Base-by-base conservation (phyloP, 352 stramenopile genomes). In the Phytophthora pini region DNA sequence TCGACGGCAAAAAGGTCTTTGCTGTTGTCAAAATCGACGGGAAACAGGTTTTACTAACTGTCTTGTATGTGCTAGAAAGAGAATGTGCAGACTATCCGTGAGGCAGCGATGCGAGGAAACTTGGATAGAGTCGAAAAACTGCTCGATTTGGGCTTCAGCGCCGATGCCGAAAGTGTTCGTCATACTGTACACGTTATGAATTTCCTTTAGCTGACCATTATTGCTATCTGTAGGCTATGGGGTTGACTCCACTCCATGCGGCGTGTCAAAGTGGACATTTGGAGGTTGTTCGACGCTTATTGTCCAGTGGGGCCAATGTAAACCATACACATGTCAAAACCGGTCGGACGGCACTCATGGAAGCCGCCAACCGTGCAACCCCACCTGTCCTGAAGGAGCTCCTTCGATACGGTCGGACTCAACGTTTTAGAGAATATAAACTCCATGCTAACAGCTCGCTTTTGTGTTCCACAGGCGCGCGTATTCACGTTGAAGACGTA, bases 51-150 rank as follows among this genome's bases (percentile, higher is more conserved):
- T 2, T 36, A 13, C 8, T 13, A 13, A 36, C 11, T 4, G 31
- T 36, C 9, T 36, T 34, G 29, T 11, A 36, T 13, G 31, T 26
- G 34, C 9, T 59, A 92, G 84, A 80, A 80, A 72, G 74, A 89
- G 54, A 88, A 88, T 56, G 62, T 89, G 27, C 79, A 88, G 40
- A 86, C 78, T 4, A 90, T 92, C 41, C 84, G 84, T 1, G 77
- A 90, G 58, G 84, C 82, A 24, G 78, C 81, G 20, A 84, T 92
- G 59, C 68, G 76, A 43, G 84, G 81, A 9, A 73, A 92, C 57
- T 22, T 82, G 12, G 72, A 68, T 22, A 72, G 80, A 5, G 67
- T 92, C 11, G 54, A 69, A 20, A 72, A 84, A 24, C 46, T 92
- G 22, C 57, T 92, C 2, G 55, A 61, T 9, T 68, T 73, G 27